Evolutionary conservation across 2,329 filamentous ascomycete genomes (phyloP).

Genomic region (Periglandula ipomoeae): DNA sequence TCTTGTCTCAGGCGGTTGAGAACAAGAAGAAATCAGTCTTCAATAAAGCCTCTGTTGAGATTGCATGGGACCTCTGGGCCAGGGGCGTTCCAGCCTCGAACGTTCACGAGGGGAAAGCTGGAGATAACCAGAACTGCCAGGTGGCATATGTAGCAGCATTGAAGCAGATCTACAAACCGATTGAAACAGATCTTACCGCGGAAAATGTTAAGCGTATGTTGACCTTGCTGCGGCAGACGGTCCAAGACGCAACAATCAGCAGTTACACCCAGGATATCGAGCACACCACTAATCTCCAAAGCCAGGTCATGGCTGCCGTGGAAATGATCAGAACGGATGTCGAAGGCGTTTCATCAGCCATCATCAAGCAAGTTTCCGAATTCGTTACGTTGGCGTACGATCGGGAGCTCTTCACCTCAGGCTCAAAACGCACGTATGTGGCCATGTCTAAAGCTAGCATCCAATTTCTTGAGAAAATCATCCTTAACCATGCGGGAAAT

Average conservation of each 20-base stretch:
- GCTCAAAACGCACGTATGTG: conserved; percentile 66
- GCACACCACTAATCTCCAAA: conserved; percentile 63
- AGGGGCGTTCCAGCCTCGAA: conserved; percentile 48
- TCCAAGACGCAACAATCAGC: conserved; percentile 59
- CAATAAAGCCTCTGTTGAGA: conserved; percentile 44
- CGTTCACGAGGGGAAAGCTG: conserved; percentile 24
- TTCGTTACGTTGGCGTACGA: conserved; percentile 63
- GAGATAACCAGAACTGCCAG: conserved; percentile 72
- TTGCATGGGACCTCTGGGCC: conserved; percentile 63
- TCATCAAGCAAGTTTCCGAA: conserved; percentile 61
- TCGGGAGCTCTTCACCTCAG: conserved; percentile 21
- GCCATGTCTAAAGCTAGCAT: conserved; percentile 82
- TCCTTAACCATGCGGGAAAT: conserved; percentile 50
- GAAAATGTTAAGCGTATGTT: conserved; percentile 60
- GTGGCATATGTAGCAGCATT: conserved; percentile 73
- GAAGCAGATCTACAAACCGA: conserved; percentile 68
- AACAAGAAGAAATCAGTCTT: conserved; percentile 34
- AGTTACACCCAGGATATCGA: conserved; percentile 66
- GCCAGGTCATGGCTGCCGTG: conserved; percentile 57
- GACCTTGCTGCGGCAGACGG: conserved; percentile 58
- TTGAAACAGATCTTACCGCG: conserved; percentile 53
- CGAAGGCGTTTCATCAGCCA: conserved; percentile 52
- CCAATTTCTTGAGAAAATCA: conserved; percentile 53
- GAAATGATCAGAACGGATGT: conserved; percentile 59
- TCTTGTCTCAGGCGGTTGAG: conserved; percentile 44